Conservation (phyloP, 2,329 filamentous ascomycete species). For the Phialemonium atrogriseum region DNA sequence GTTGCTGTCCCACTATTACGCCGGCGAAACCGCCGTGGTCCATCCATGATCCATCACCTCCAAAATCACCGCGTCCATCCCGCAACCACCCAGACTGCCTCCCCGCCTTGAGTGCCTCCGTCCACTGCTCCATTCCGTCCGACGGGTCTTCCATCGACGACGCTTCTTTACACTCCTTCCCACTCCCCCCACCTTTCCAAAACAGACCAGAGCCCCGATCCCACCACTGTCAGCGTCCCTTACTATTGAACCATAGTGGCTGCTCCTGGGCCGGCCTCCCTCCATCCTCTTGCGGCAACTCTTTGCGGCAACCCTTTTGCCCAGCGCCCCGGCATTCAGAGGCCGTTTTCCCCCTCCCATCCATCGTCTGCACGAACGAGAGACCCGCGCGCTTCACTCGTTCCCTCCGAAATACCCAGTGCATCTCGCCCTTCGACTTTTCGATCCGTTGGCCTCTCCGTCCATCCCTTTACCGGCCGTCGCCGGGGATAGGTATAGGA, state of each 20-base stretch:
- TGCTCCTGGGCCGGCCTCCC: slow-evolving; percentile 3
- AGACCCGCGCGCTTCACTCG: no score
- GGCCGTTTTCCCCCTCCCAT: no score
- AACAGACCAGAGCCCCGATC: slow-evolving; percentile 12
- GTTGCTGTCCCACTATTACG: slow-evolving; percentile 44
- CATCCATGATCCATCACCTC: slow-evolving; percentile 26
- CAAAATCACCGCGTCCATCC: slow-evolving; percentile 6
- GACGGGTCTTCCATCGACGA: no score
- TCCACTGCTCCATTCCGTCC: slow-evolving; percentile 2
- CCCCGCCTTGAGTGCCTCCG: background rate
- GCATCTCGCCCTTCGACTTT: no score
- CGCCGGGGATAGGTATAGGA: no score
- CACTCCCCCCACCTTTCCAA: slow-evolving; percentile 13
- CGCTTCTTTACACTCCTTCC: slow-evolving; percentile 1
- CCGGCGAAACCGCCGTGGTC: slow-evolving; percentile 47
- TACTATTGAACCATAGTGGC: slow-evolving; percentile 5
- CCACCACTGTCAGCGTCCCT: slow-evolving; percentile 7
- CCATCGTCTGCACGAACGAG: no score
- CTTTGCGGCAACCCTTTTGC: no score
- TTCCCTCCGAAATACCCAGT: no score
- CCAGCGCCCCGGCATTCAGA: no score
- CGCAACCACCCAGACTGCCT: background rate
- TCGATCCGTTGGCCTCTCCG: no score
- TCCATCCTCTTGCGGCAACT: background rate
- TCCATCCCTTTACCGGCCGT: no score